phyloP scores from a whole-genome alignment of 129 eudicot species.

The Flaveria sonorensis region DNA sequence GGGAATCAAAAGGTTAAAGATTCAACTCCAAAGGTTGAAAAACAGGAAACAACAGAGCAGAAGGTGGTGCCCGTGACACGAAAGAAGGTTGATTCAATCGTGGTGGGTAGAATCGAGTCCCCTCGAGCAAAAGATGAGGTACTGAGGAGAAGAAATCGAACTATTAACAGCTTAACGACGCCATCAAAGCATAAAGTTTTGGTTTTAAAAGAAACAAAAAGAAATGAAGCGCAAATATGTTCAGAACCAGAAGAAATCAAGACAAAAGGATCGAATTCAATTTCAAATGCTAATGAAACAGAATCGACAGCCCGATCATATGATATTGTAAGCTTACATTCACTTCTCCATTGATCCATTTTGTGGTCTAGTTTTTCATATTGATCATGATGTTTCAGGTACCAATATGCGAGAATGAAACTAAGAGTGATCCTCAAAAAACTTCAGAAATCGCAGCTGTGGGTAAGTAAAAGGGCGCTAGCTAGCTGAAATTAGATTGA shows the following conservation, averaged over 20 bases:
- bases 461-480: background rate
- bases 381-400: constrained; percentile 3
- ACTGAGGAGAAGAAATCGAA: constrained; percentile 35
- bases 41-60: constrained; percentile 31
- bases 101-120: constrained; percentile 23
- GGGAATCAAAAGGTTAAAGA: constrained; percentile 31
- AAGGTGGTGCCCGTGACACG: constrained; percentile 32
- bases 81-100: constrained; percentile 35
- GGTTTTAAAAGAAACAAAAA: constrained; percentile 36
- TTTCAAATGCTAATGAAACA: constrained; percentile 18
- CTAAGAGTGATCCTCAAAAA: background rate
- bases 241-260: constrained; percentile 28
- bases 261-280: constrained; percentile 15
- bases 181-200: constrained; percentile 38
- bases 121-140: constrained; percentile 49
- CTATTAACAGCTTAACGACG: constrained; percentile 28
- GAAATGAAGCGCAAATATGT: constrained; percentile 16
- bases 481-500: background rate
- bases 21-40: constrained; percentile 30
- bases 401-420: constrained; percentile 10
- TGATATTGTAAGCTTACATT: constrained; percentile 53
- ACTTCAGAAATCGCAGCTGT: constrained; percentile 20
- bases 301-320: constrained; percentile 25
- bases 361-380: constrained; percentile 6
- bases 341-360: constrained; percentile 3